Evolutionary conservation across 2,329 filamentous ascomycete genomes (phyloP).

Genomic region (Plectosphaerella sp.): DNA sequence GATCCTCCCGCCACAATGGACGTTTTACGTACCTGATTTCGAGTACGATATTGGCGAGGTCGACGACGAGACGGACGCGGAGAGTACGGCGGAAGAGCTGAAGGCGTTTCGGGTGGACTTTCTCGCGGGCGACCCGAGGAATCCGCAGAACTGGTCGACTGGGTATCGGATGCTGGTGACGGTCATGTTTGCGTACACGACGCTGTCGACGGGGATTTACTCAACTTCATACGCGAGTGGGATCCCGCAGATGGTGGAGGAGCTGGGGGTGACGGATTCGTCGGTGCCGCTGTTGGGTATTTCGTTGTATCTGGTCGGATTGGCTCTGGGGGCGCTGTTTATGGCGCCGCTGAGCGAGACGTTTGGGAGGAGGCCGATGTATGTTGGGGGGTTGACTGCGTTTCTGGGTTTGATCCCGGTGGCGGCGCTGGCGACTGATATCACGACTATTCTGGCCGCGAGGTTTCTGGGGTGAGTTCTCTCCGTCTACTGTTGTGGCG

Average conservation of each 20-base stretch:
- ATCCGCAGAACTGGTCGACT: slow-evolving; percentile 30
- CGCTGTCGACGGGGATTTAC: slow-evolving; percentile 47
- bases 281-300: slow-evolving; percentile 54
- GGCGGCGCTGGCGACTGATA: slow-evolving; percentile 33
- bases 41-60: slow-evolving; percentile 8
- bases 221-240: slow-evolving; percentile 43
- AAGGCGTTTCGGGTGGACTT: slow-evolving; percentile 55
- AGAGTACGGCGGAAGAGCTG: slow-evolving; percentile 1
- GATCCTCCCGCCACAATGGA: slow-evolving; percentile 11
- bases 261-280: slow-evolving; percentile 22
- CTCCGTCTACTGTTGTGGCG: too few relatives aligned
- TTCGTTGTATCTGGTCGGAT: slow-evolving; percentile 57
- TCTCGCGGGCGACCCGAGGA: slow-evolving; percentile 44
- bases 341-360: slow-evolving; percentile 55
- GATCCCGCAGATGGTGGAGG: slow-evolving; percentile 47
- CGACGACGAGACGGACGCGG: background rate
- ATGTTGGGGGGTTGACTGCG: slow-evolving; percentile 45
- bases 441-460: slow-evolving; percentile 49
- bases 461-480: slow-evolving; percentile 34
- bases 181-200: slow-evolving; percentile 39
- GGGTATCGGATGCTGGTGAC: slow-evolving; percentile 33
- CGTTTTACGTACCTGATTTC: slow-evolving; percentile 14
- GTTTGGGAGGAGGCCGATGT: slow-evolving; percentile 49
- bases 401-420: slow-evolving; percentile 54
- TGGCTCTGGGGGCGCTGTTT: slow-evolving; percentile 55